These are phyloP conservation scores for Crithidia bombi DNA, from an alignment of 208 protist genomes.

Conservation along the genomic window DNA sequence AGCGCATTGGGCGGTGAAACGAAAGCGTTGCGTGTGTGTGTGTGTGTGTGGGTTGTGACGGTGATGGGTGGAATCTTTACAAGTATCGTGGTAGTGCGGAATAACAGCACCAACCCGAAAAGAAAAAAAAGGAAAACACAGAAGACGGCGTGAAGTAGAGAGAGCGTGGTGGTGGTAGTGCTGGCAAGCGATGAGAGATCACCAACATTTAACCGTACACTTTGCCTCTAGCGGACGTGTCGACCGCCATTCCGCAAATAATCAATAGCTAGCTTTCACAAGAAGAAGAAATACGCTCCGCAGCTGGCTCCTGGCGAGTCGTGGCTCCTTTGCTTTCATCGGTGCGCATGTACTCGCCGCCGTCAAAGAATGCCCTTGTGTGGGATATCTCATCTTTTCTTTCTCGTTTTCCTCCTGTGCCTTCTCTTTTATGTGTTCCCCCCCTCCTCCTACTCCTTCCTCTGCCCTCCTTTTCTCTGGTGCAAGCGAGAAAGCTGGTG, in stretches of 20 bases:
- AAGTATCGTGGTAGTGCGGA: too few species aligned
- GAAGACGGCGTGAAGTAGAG: too few species aligned
- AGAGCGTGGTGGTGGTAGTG: too few species aligned
- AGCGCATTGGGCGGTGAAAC: conserved; percentile 36
- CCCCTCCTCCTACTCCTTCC: too few species aligned
- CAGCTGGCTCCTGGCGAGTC: background rate
- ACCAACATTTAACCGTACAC: too few species aligned
- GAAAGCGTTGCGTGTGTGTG: background rate
- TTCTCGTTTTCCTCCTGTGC: background rate
- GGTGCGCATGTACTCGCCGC: background rate
- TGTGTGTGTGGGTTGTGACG: background rate
- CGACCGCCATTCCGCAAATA: background rate
- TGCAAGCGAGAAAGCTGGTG: background rate
- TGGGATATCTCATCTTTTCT: too few species aligned
- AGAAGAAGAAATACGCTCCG: background rate
- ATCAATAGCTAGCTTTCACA: too few species aligned
- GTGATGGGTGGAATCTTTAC: background rate
- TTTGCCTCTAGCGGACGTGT: background rate
- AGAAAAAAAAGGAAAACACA: too few species aligned
- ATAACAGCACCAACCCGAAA: too few species aligned
- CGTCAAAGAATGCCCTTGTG: background rate
- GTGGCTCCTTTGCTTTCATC: background rate
- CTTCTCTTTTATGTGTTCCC: too few species aligned
- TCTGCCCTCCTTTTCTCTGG: conserved; percentile 3
- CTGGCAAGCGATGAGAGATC: too few species aligned